phyloP scores from a whole-genome alignment of 805 yeast species.

The Saccharomycopsis babjevae region DNA sequence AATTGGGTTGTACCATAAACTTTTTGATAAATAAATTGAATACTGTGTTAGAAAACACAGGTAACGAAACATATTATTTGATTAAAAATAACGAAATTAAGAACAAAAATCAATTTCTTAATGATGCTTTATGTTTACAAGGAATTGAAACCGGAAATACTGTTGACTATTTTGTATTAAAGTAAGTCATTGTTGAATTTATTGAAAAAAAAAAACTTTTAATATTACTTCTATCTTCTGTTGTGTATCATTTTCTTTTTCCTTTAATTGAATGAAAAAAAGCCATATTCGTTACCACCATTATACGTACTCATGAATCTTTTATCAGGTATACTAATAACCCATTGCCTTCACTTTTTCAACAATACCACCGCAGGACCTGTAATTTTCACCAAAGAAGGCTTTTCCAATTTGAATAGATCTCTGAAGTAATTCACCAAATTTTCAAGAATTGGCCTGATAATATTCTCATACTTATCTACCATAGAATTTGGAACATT shows the following conservation, averaged over 20 bases:
- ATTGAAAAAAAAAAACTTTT: not conserved
- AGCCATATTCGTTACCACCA: too few species aligned
- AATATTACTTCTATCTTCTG: not conserved
- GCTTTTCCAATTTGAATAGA: not conserved
- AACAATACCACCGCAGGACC: constrained; percentile 10
- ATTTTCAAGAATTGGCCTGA: not conserved
- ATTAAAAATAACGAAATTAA: constrained; percentile 20
- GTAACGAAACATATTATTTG: constrained; percentile 28
- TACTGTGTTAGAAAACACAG: constrained; percentile 32
- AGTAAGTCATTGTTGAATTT: not conserved
- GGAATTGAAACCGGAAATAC: constrained; percentile 46
- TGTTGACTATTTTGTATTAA: constrained; percentile 27
- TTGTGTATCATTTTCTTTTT: not conserved
- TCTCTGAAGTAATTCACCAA: not conserved
- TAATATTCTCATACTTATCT: not conserved
- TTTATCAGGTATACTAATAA: not conserved
- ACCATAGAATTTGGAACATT: not conserved
- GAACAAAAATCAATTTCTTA: constrained; percentile 19
- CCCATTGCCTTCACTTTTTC: not conserved
- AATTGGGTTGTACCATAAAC: constrained; percentile 56
- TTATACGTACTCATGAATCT: too few species aligned
- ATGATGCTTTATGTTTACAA: constrained; percentile 39
- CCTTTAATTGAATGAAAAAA: not conserved
- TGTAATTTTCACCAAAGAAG: constrained; percentile 3
- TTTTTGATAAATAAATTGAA: constrained; percentile 51